Percentiles rank a stretch among this genome's conserved stretches.
Conservation (phyloP, 306 rosid species). For the Mimosa pudica region DNA sequence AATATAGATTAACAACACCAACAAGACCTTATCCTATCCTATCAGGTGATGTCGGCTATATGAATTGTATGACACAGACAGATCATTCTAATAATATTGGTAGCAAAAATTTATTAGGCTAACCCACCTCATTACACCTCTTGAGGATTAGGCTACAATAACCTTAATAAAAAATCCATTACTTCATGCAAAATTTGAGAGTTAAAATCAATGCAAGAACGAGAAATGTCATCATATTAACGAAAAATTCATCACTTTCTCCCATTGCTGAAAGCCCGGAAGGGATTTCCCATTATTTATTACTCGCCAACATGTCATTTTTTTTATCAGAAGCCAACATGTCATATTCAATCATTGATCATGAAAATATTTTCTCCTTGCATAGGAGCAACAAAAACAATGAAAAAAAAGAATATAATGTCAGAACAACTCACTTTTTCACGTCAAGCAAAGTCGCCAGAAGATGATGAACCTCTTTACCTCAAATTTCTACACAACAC, state of each 20-base stretch:
- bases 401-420: background rate
- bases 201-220: slow-evolving; percentile 4
- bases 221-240: slow-evolving; percentile 11
- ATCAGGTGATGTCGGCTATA: too few species aligned
- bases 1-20: too few species aligned
- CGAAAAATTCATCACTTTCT: background rate
- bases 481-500: slow-evolving; percentile 1
- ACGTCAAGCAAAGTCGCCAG: slow-evolving; percentile 11
- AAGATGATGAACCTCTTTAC: slow-evolving; percentile 17
- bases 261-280: background rate
- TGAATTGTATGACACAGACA: background rate
- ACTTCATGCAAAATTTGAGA: background rate
- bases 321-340: too few species aligned
- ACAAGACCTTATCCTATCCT: too few species aligned
- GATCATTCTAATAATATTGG: background rate
- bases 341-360: slow-evolving; percentile 1
- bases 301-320: background rate
- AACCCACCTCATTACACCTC: background rate
- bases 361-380: background rate
- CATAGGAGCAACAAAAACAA: background rate
- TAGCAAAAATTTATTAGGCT: background rate
- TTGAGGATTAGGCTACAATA: background rate
- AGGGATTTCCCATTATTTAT: background rate
- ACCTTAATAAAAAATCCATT: background rate
- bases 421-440: slow-evolving; percentile 2